phyloP scores from a whole-genome alignment of 371 early-diverging fungal genomes.

The Rhizopus arrhizus region DNA sequence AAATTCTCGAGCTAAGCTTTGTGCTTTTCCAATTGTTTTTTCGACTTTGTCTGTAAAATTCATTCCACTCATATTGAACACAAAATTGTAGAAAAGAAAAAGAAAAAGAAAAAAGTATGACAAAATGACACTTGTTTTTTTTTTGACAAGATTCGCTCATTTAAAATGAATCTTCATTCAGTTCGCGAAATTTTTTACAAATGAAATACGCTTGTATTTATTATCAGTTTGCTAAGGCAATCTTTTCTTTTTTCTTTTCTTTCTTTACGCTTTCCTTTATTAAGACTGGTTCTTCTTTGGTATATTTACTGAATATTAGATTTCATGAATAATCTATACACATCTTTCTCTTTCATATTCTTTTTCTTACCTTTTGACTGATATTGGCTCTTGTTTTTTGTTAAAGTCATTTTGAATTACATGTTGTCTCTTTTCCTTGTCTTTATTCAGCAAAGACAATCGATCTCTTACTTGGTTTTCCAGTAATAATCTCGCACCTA shows the following conservation, averaged over 20 bases:
- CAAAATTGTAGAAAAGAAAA: too few species aligned
- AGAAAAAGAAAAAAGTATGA: too few species aligned
- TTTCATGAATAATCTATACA: not conserved
- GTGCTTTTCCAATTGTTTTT: slow-evolving; percentile 64
- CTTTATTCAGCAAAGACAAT: slow-evolving; percentile 7
- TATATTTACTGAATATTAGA: not conserved
- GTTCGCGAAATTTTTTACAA: too few species aligned
- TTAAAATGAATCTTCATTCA: too few species aligned
- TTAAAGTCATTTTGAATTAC: slow-evolving; percentile 12
- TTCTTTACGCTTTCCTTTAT: too few species aligned
- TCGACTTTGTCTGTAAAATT: slow-evolving; percentile 91
- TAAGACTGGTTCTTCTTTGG: not conserved
- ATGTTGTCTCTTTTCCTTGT: not conserved
- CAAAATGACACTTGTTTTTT: too few species aligned
- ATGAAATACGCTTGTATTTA: too few species aligned
- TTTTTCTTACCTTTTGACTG: not conserved
- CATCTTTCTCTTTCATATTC: too few species aligned
- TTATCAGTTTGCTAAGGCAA: too few species aligned
- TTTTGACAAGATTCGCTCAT: too few species aligned
- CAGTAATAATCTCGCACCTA: slow-evolving; percentile 29
- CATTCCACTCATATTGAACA: slow-evolving; percentile 55
- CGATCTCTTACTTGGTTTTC: slow-evolving; percentile 27
- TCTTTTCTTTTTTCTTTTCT: too few species aligned
- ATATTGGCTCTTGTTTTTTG: not conserved
- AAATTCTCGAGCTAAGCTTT: slow-evolving; percentile 78